These are phyloP conservation scores for Candida incommunis DNA, from an alignment of 805 yeast genomes.

Conservation along the genomic window DNA sequence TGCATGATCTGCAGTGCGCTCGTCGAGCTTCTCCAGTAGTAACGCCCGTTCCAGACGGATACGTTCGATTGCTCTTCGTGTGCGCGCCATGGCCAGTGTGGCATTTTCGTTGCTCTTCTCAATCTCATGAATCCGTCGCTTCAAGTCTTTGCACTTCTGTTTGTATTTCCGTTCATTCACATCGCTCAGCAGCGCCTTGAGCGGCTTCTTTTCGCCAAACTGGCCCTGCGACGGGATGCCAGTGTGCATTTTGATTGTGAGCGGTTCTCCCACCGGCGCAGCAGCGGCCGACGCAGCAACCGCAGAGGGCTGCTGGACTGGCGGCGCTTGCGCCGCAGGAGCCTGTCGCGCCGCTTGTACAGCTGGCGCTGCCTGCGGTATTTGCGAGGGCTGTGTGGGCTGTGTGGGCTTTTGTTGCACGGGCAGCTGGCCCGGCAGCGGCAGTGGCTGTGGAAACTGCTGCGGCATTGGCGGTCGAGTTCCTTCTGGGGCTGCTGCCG, in stretches of 20 bases:
- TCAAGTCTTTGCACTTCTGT: slow-evolving; percentile 59
- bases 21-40: slow-evolving; percentile 64
- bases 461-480: no score
- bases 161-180: slow-evolving; percentile 28
- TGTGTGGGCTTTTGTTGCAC: no score
- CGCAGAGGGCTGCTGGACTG: no score
- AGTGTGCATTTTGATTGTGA: not conserved
- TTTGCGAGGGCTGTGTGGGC: no score
- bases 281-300: no score
- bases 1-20: slow-evolving; percentile 15
- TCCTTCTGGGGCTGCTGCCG: no score
- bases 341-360: no score
- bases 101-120: slow-evolving; percentile 68
- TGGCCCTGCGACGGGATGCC: not conserved
- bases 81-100: slow-evolving; percentile 61
- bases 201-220: not conserved
- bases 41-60: slow-evolving; percentile 72
- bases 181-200: not conserved
- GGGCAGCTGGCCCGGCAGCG: no score
- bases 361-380: no score
- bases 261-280: not conserved
- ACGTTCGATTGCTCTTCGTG: slow-evolving; percentile 62
- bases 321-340: no score
- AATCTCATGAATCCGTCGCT: slow-evolving; percentile 51
- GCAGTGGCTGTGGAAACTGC: no score